phyloP scores from a whole-genome alignment of 1,139 yeast species.

The Geotrichum cucujoidarum region DNA sequence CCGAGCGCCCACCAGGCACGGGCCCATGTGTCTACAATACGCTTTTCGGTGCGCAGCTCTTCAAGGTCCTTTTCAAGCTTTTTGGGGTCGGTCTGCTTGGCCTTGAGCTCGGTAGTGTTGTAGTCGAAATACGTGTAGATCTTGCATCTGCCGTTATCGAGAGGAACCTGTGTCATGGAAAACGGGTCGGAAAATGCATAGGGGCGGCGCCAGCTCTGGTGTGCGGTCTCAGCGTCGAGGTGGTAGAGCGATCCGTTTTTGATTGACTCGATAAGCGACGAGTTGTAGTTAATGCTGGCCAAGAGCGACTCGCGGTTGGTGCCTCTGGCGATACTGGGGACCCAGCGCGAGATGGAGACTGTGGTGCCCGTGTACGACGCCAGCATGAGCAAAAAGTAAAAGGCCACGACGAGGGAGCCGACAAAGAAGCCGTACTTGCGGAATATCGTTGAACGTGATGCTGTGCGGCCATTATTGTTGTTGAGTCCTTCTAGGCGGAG shows the following conservation, averaged over 20 bases:
- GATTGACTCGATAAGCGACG: constrained; percentile 10
- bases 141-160: constrained; percentile 21
- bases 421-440: neutral
- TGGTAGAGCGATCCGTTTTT: constrained; percentile 22
- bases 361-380: neutral
- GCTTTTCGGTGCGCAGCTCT: constrained; percentile 21
- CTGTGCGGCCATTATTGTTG: neutral
- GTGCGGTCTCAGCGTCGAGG: constrained; percentile 13
- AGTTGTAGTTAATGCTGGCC: constrained; percentile 10
- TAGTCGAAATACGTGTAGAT: constrained; percentile 29
- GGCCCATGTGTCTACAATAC: constrained; percentile 31
- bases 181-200: constrained; percentile 15
- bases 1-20: constrained; percentile 35
- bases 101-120: neutral
- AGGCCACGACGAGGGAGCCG: neutral
- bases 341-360: neutral
- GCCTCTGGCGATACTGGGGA: neutral
- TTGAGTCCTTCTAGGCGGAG: neutral
- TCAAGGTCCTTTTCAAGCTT: constrained; percentile 1
- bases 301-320: constrained; percentile 7
- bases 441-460: neutral
- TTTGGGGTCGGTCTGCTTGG: neutral
- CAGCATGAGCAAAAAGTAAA: neutral
- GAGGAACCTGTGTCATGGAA: constrained; percentile 21
- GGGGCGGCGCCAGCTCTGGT: constrained; percentile 23